Conservation (phyloP, 2,329 filamentous ascomycete genomes). For the Sporothrix mexicana region DNA sequence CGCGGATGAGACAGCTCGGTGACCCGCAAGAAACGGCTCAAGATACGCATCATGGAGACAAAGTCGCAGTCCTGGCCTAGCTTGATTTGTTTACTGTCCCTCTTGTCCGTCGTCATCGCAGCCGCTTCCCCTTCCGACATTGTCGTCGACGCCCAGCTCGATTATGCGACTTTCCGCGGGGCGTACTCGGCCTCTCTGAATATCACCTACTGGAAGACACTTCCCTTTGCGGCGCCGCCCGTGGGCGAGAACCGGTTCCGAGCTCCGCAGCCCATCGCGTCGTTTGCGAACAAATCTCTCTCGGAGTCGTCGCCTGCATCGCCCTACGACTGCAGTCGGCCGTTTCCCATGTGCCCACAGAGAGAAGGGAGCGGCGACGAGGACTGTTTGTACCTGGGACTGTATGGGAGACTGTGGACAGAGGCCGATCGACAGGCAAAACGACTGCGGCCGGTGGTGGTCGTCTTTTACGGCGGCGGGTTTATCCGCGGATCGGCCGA, state of each 20-base stretch:
- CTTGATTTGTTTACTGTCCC: background rate
- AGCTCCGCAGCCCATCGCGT: constrained; percentile 61
- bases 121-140: background rate
- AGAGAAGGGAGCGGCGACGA: constrained; percentile 59
- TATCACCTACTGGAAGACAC: constrained; percentile 64
- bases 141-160: constrained; percentile 41
- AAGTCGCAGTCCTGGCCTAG: no score
- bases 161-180: constrained; percentile 60
- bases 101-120: background rate
- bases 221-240: constrained; percentile 66
- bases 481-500: constrained; percentile 64
- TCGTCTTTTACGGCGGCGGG: constrained; percentile 66
- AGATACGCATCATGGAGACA: no score
- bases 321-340: constrained; percentile 49
- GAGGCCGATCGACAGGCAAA: constrained; percentile 36
- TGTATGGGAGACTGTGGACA: constrained; percentile 65
- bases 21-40: no score
- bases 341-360: constrained; percentile 65
- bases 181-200: constrained; percentile 59
- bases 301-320: constrained; percentile 53
- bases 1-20: no score
- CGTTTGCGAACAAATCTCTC: constrained; percentile 46
- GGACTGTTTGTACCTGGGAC: constrained; percentile 66
- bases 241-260: constrained; percentile 64
- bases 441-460: constrained; percentile 61